Conservation (phyloP, 176 grass and related monocot genomes). For the Typha latifolia region DNA sequence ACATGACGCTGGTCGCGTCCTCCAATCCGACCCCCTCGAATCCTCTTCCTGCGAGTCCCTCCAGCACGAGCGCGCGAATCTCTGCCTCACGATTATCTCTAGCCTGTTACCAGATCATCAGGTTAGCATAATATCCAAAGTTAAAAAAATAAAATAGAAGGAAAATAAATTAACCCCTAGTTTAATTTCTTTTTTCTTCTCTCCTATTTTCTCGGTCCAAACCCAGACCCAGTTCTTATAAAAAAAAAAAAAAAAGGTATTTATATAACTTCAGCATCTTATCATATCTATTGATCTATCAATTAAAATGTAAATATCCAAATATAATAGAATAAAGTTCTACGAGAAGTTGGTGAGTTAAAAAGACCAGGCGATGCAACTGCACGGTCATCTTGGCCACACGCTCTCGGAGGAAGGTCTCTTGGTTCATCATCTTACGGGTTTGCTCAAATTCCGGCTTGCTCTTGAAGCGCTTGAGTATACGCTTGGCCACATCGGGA, state of each 20-base stretch:
- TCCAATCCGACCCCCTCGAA: neutral
- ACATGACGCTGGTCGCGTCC: neutral
- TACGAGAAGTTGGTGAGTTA: too few species aligned
- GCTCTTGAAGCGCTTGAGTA: slow-evolving; percentile 1
- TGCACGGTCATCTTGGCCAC: neutral
- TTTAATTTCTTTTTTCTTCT: too few species aligned
- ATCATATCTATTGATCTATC: too few species aligned
- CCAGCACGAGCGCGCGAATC: slow-evolving; percentile 7
- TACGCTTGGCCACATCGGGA: neutral
- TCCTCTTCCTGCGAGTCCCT: neutral
- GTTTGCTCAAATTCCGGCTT: slow-evolving; percentile 18
- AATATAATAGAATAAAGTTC: too few species aligned
- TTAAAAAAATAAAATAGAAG: too few species aligned
- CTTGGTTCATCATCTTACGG: slow-evolving; percentile 29
- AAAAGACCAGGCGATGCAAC: neutral
- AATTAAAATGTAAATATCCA: too few species aligned
- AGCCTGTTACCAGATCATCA: neutral
- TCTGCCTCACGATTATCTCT: slow-evolving; percentile 16
- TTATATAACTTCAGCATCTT: too few species aligned
- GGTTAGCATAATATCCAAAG: too few species aligned
- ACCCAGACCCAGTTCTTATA: too few species aligned
- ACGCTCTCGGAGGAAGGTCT: slow-evolving; percentile 18
- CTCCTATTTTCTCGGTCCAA: too few species aligned
- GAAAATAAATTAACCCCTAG: too few species aligned
- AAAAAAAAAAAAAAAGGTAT: too few species aligned